Evolutionary conservation across 1,139 yeast species (phyloP).

Genomic region (Debaryomyces sp.): DNA sequence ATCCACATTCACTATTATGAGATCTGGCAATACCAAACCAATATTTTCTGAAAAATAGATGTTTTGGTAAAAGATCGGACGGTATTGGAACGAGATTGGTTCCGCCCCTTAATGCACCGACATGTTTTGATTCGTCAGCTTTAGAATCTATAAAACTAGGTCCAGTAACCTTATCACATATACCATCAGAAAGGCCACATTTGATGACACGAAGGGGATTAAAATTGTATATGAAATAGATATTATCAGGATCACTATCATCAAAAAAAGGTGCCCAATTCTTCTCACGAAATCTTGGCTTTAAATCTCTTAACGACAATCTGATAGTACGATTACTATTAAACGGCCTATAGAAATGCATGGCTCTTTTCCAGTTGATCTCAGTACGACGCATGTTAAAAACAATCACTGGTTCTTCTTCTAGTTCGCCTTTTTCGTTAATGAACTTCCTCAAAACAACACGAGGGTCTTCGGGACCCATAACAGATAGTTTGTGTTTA

Average conservation of each 20-base stretch:
- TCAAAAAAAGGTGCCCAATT: constrained; percentile 20
- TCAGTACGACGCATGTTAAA: constrained; percentile 16
- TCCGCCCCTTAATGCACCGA: constrained; percentile 22
- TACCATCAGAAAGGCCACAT: constrained; percentile 19
- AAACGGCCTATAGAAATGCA: constrained; percentile 17
- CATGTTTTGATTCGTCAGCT: constrained; percentile 15
- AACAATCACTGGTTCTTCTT: constrained; percentile 17
- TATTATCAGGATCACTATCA: constrained; percentile 10
- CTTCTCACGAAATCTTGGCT: constrained; percentile 16
- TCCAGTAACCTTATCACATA: constrained; percentile 18
- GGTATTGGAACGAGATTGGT: constrained; percentile 18
- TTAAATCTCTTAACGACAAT: constrained; percentile 9
- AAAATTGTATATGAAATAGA: constrained; percentile 22
- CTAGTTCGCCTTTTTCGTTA: constrained; percentile 10
- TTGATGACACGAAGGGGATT: constrained; percentile 20
- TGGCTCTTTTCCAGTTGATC: constrained; percentile 16
- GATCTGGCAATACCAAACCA: constrained; percentile 22
- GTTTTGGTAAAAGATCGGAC: constrained; percentile 1
- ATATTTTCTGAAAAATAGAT: constrained; percentile 8
- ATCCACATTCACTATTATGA: constrained; percentile 16
- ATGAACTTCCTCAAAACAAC: constrained; percentile 13
- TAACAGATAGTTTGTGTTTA: constrained; percentile 9
- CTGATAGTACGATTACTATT: constrained; percentile 8
- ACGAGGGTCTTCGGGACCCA: constrained; percentile 20
- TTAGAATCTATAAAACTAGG: constrained; percentile 15